Conservation (phyloP, 495 filamentous ascomycete species). For the Apodospora peruviana region DNA sequence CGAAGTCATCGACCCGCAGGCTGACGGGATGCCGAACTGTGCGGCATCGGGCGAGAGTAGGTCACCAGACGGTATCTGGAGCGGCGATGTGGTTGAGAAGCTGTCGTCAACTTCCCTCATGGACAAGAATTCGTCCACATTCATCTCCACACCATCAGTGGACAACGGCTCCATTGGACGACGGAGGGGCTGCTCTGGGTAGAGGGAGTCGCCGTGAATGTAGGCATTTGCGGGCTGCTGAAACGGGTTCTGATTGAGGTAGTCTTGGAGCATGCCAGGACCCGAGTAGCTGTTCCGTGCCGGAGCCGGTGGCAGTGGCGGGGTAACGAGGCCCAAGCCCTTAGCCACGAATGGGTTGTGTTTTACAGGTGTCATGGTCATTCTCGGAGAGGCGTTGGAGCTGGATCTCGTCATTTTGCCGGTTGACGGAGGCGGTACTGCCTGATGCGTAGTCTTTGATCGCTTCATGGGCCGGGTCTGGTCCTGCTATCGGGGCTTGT, state of each 20-base stretch:
- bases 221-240: slow-evolving; percentile 12
- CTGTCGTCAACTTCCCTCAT: slow-evolving; percentile 7
- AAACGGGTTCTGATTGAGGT: slow-evolving; percentile 12
- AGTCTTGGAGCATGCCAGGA: slow-evolving; percentile 4
- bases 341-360: slow-evolving; percentile 8
- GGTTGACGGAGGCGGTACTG: slow-evolving; percentile 6
- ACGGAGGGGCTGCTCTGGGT: slow-evolving; percentile 1
- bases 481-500: slow-evolving; percentile 10
- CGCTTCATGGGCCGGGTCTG: slow-evolving; percentile 28
- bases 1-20: slow-evolving; percentile 41
- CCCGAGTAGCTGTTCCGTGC: slow-evolving; percentile 3
- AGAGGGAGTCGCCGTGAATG: slow-evolving; percentile 9
- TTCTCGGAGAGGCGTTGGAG: slow-evolving; percentile 13
- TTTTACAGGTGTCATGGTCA: neutral
- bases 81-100: slow-evolving; percentile 9
- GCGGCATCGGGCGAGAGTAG: slow-evolving; percentile 11
- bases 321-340: slow-evolving; percentile 4
- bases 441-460: slow-evolving; percentile 23
- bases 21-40: slow-evolving; percentile 23
- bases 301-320: slow-evolving; percentile 1
- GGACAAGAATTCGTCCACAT: slow-evolving; percentile 17
- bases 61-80: slow-evolving; percentile 10
- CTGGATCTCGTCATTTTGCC: slow-evolving; percentile 24
- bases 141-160: slow-evolving; percentile 13
- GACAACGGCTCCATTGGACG: slow-evolving; percentile 2